Evolutionary conservation across 495 filamentous ascomycete genomes (phyloP).

Genomic region (Daldinia childiae): DNA sequence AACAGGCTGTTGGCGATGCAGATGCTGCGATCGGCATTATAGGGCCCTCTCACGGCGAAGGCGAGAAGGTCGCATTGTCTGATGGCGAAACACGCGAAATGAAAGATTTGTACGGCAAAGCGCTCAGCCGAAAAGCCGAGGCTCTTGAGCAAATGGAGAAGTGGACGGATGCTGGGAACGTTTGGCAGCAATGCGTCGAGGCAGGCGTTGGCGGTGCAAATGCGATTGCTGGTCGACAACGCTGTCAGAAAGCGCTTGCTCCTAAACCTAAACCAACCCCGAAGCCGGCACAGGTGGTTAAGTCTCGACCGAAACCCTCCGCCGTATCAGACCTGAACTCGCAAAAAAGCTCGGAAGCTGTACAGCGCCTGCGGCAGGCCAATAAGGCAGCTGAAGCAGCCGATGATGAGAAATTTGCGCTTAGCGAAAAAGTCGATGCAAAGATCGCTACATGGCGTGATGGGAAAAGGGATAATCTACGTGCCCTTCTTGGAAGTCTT

Average conservation of each 20-base stretch:
- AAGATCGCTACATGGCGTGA: constrained; percentile 80
- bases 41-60: constrained; percentile 77
- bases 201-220: constrained; percentile 82
- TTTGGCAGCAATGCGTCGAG: constrained; percentile 86
- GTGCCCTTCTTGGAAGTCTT: constrained; percentile 86
- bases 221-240: constrained; percentile 84
- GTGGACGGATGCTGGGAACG: constrained; percentile 82
- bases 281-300: constrained; percentile 41
- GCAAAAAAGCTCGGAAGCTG: constrained; percentile 66
- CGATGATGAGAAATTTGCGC: constrained; percentile 91
- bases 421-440: constrained; percentile 84
- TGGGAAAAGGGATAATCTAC: constrained; percentile 90
- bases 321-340: constrained; percentile 57
- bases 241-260: constrained; percentile 86
- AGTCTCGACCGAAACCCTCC: constrained; percentile 55
- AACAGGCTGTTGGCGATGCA: constrained; percentile 82
- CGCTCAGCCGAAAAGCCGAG: constrained; percentile 92
- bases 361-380: constrained; percentile 78
- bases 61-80: constrained; percentile 75
- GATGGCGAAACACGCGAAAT: constrained; percentile 76
- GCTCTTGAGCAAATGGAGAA: constrained; percentile 94
- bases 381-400: constrained; percentile 83
- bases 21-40: constrained; percentile 83
- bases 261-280: constrained; percentile 60
- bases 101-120: constrained; percentile 92